Evolutionary conservation across 441 rosid genomes (phyloP).

Genomic region (Lepidium campestre): DNA sequence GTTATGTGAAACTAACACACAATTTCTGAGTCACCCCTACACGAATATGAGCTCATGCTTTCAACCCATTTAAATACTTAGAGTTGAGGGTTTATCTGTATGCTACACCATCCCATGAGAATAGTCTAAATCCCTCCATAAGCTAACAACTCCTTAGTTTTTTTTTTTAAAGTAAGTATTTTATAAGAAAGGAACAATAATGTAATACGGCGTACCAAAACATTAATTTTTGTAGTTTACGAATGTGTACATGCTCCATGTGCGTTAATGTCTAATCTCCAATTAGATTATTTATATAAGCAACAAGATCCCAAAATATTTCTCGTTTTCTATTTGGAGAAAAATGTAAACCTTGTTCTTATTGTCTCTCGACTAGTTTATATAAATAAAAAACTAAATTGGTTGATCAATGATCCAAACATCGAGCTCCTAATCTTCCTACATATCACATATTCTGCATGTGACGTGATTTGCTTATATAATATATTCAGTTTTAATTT

Average conservation of each 20-base stretch:
- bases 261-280: constrained; percentile 42
- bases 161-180: not conserved
- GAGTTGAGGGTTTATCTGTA: too few relatives aligned
- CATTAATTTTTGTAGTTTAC: constrained; percentile 24
- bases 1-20: too few relatives aligned
- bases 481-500: not conserved
- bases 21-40: too few relatives aligned
- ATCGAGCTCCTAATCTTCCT: not conserved
- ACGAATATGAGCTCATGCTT: too few relatives aligned
- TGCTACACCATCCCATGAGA: too few relatives aligned
- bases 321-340: not conserved
- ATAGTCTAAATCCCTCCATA: too few relatives aligned
- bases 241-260: constrained; percentile 44
- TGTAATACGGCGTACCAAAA: constrained; percentile 25
- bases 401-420: constrained; percentile 2
- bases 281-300: not conserved
- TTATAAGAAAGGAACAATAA: not conserved
- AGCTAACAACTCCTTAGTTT: too few relatives aligned
- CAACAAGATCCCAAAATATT: not conserved
- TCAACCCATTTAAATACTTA: too few relatives aligned
- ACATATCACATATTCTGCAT: not conserved
- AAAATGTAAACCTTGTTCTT: not conserved
- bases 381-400: not conserved
- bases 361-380: not conserved
- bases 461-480: constrained; percentile 10